Conservation (phyloP, 345 rosid genomes). For the Geranium rotundifolium region DNA sequence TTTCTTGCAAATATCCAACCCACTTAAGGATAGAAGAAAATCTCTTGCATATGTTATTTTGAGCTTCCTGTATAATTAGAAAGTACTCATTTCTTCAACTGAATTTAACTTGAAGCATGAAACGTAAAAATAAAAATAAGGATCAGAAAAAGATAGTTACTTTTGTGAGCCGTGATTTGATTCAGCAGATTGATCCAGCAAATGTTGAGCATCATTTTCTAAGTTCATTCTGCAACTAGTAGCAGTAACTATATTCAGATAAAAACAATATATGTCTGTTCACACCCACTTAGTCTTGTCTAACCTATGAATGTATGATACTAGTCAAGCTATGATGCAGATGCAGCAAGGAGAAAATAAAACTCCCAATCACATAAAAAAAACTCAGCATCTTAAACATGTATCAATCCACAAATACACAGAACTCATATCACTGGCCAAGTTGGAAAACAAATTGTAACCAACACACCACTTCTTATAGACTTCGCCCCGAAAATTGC, state of each 20-base stretch:
- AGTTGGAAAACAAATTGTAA: background rate
- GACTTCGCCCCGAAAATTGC: background rate
- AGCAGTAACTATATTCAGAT: background rate
- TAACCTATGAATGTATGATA: no score
- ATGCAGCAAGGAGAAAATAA: background rate
- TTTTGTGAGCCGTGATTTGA: conserved; percentile 22
- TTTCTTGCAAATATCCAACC: conserved; percentile 61
- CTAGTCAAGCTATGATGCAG: background rate
- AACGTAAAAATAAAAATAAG: conserved; percentile 2
- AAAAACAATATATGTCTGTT: no score
- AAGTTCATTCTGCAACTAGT: conserved; percentile 46
- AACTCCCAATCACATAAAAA: background rate
- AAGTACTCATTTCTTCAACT: conserved; percentile 5
- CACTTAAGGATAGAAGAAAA: conserved; percentile 58
- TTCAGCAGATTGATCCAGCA: conserved; percentile 30
- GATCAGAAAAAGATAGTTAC: conserved; percentile 19
- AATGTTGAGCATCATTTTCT: conserved; percentile 31
- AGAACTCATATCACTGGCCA: background rate
- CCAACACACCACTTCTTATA: no score
- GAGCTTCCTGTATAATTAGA: conserved; percentile 38
- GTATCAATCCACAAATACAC: background rate
- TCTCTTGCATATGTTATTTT: conserved; percentile 53
- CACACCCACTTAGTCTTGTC: background rate
- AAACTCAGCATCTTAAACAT: background rate
- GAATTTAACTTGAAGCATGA: background rate